Base-by-base conservation (phyloP, 2,329 filamentous ascomycete species). In the Cytospora piceae region DNA sequence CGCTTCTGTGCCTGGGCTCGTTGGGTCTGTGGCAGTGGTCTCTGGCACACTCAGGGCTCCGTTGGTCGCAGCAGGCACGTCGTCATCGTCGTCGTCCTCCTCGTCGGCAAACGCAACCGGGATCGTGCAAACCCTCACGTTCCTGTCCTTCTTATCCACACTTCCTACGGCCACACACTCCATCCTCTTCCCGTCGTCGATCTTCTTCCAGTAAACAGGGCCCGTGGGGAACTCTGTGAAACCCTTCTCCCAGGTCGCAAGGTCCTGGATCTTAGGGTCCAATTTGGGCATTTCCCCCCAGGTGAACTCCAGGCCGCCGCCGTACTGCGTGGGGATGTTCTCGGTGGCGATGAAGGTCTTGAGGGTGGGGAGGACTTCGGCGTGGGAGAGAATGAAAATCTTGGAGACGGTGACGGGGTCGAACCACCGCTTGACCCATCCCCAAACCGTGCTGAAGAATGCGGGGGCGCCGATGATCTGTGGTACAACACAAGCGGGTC, bases 351-450 rank as follows among this genome's bases (percentile, higher is more conserved):
- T 93, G 78, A 94, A 97, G 63, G 87, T 82, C 69, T 89, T 85
- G 31, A 98, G 86, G 1, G 92, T 94, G 20, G 89, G 81, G 71
- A 89, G 85, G 61, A 96, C 90, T 77, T 96, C 92, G 63, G 85
- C 75, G 11, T 87, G 81, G 57, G 84, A 83, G 63, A 98, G 86
- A 72, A 98, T 95, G 77, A 96, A 97, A 76, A 98, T 97, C 81
- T 98, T 98, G 73, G 92, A 95, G 3, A 93, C 92, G 39, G 94
- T 97, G 68, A 93, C 93, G 8, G 94, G 94, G 79, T 94, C 91
- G 74, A 97, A 97, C 93, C 94, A 97, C 73, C 91, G 90, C 83
- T 96, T 96, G 79, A 96, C 86, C 93, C 93, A 97, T 70, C 91
- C 88, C 94, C 94, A 94, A 67, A 97, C 92, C 3, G 93, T 97